Base-by-base conservation (phyloP, 441 rosid species). In the Erodium texanum region DNA sequence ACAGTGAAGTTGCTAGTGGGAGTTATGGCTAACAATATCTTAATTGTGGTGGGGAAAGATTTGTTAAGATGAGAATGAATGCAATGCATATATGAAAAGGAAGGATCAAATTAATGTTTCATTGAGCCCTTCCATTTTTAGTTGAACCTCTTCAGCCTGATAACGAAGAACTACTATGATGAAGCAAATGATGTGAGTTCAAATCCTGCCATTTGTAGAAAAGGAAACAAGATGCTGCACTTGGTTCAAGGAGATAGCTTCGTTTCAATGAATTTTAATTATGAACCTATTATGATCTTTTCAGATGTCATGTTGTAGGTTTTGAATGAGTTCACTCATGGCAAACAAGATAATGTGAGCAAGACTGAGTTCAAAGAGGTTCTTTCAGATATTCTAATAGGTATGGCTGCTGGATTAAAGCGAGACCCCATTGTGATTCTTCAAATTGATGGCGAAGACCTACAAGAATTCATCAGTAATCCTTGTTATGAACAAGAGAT, bases 371-470 rank as follows among this genome's bases (percentile, higher is more conserved):
- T 92, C 63, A 91, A 87, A 80, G 97, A 83, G 80, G 99, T 87
- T 73, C 83, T 92, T 38, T 89, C 96, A 2, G 98, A 94, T 74
- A 85, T 88, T 59, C 77, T 94, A 73, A 66, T 92, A 73, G 99
- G 98, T 24, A 89, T 94, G 99, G 98, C 99, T 29, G 86, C 97
- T 16, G 98, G 99, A 62, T 78, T 94, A 81, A 87, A 94, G 81
- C 82, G 99, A 64, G 98, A 94, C 74, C 98, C 97, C 58, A 84
- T 94, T 23, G 90, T 92, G 62, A 92, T 94, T 78, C 97, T 94
- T 62, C 96, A 97, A 58, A 89, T 94, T 43, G 99, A 94, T 65
- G 98, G 99, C 52, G 97, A 89, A 80, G 99, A 94, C 80, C 92
- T 94, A 7, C 62, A 56, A 4, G 98, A 92, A 82, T 92, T 94